phyloP scores from a whole-genome alignment of 495 filamentous ascomycete genomes.

The Glonium stellatum region DNA sequence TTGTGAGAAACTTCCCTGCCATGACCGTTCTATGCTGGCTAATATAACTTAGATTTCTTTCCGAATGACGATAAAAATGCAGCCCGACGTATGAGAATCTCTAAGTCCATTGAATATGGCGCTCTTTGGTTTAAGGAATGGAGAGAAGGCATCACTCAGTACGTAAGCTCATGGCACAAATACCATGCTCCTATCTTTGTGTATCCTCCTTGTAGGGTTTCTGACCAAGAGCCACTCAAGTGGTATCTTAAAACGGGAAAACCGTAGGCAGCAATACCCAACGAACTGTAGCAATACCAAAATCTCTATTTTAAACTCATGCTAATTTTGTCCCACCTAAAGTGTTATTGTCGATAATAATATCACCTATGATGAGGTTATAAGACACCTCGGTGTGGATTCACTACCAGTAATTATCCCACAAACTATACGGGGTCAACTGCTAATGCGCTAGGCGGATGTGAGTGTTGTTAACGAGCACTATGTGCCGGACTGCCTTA shows the following conservation, averaged over 20 bases:
- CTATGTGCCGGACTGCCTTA: slow-evolving; percentile 74
- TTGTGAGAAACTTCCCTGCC: slow-evolving; percentile 7
- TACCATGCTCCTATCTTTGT: no score
- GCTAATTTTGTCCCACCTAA: no score
- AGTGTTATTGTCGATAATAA: slow-evolving; percentile 74
- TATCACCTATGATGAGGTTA: slow-evolving; percentile 58
- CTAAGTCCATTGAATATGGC: slow-evolving; percentile 68
- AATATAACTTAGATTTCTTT: slow-evolving; percentile 54
- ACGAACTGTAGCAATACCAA: no score
- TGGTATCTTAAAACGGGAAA: no score
- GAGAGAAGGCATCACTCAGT: slow-evolving; percentile 46
- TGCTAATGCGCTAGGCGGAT: slow-evolving; percentile 35
- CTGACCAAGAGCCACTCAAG: no score
- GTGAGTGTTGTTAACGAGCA: slow-evolving; percentile 64
- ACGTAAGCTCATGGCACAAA: no score
- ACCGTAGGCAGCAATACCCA: no score
- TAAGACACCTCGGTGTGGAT: slow-evolving; percentile 49
- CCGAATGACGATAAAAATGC: slow-evolving; percentile 69
- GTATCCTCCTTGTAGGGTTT: no score
- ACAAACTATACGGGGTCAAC: not conserved
- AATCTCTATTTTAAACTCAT: no score
- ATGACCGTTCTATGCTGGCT: not conserved
- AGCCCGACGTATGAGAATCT: slow-evolving; percentile 61
- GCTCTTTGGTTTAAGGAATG: slow-evolving; percentile 56
- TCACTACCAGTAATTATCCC: slow-evolving; percentile 41